Conservation (phyloP, 2,329 filamentous ascomycete species). For the Stagonosporopsis chrysanthemi region DNA sequence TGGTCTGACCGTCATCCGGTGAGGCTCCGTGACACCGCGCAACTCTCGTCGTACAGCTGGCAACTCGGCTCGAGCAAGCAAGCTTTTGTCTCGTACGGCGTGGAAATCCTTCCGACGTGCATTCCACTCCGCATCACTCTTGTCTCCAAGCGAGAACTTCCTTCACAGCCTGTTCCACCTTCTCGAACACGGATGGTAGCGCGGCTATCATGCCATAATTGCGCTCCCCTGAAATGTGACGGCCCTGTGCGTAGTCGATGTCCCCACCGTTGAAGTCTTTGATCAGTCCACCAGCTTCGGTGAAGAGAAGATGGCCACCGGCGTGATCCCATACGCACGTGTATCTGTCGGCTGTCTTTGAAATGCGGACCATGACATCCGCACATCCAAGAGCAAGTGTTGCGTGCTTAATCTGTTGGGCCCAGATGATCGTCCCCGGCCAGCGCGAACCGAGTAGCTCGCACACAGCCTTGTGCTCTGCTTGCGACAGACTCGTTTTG, state of each 20-base stretch:
- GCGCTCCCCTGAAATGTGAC: constrained; percentile 41
- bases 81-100: constrained; percentile 26
- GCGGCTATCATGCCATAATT: constrained; percentile 49
- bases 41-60: constrained; percentile 5
- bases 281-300: constrained; percentile 60
- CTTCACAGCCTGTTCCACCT: constrained; percentile 37
- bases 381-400: constrained; percentile 60
- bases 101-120: constrained; percentile 19
- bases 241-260: constrained; percentile 55
- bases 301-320: constrained; percentile 60
- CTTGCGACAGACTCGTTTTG: constrained; percentile 49
- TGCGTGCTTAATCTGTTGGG: constrained; percentile 63
- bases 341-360: constrained; percentile 53
- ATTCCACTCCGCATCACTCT: constrained; percentile 17
- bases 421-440: constrained; percentile 61
- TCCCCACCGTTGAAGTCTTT: constrained; percentile 59
- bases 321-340: constrained; percentile 65
- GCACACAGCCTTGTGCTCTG: constrained; percentile 49
- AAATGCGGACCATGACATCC: constrained; percentile 59
- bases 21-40: constrained; percentile 26
- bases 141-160: constrained; percentile 31
- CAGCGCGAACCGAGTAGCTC: constrained; percentile 51
- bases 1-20: constrained; percentile 28
- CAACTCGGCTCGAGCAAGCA: constrained; percentile 18
- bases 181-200: constrained; percentile 37